Evolutionary conservation across 306 rosid genomes (phyloP), one percentile per base, ranked within the genome.

Genomic region (Elaeagnus macrophylla): DNA sequence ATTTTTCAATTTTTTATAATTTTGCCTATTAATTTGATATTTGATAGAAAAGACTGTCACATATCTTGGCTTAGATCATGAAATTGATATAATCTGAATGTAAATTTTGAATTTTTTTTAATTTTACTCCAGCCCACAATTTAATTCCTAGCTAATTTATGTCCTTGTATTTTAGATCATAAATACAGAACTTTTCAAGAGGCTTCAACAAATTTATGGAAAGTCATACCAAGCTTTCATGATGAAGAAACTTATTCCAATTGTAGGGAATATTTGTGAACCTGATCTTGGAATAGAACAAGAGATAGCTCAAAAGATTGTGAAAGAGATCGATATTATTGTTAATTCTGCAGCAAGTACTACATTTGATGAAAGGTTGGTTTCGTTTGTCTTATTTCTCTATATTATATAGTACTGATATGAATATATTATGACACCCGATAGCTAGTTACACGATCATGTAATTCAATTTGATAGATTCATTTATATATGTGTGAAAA

Each of bases 341-440:
- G 84, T 91, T 60, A 91, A 91, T 57, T 91, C 95, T 60, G 96
- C 97, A 9, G 97, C 97, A 39, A 86, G 82, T 65, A 91, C 97
- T 42, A 80, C 97, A 46, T 91, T 91, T 68, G 86, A 87, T 72
- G 96, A 91, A 78, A 86, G 97, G 95, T 61, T 83, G 86, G 60
- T 86, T 86, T 57, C 86, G 93, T 60, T 94, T 96, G 8, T 95
- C 97, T 43, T 84, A 84, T 65, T 86, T 96, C 42, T 78, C 97
- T 41, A 86, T 91, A 65, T 84, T 84, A 70, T 94, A 91, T 76
- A 86, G 97, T 91, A 86, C 19, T 18, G 3, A 61, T 10, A 11
- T 44, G 15, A 67, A 43, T 19, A 45, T 58, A 17, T 19, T 41
- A 15, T 62, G 13, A 14, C 37, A 7, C 8, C 32, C 9, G 48